Conservation (phyloP, 495 filamentous ascomycete genomes). For the Penicillium daleae region DNA sequence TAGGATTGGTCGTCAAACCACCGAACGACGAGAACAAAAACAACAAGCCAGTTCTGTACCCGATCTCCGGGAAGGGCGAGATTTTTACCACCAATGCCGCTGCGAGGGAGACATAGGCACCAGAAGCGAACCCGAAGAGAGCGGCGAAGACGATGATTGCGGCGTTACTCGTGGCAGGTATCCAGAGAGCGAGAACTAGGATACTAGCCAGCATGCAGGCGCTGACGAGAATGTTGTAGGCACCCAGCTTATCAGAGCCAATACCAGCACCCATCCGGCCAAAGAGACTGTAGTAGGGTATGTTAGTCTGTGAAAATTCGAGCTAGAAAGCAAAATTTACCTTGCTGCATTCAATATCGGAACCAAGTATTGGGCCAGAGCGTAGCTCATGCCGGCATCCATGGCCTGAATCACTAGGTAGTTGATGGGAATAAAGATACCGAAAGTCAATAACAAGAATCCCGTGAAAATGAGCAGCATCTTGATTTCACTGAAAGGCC, state of each 20-base stretch:
- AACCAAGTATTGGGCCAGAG: slow-evolving; percentile 64
- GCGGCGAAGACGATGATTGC: slow-evolving; percentile 62
- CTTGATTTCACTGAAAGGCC: slow-evolving; percentile 57
- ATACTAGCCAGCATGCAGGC: slow-evolving; percentile 31
- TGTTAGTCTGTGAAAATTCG: neutral
- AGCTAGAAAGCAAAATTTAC: slow-evolving; percentile 30
- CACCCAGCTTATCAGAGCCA: slow-evolving; percentile 31
- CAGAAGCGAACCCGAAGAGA: slow-evolving; percentile 69
- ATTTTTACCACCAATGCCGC: slow-evolving; percentile 34
- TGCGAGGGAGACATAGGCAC: slow-evolving; percentile 62
- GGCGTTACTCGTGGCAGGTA: slow-evolving; percentile 56
- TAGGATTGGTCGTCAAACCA: slow-evolving; percentile 63
- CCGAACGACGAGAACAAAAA: slow-evolving; percentile 27
- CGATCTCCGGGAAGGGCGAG: slow-evolving; percentile 31
- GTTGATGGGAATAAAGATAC: slow-evolving; percentile 71
- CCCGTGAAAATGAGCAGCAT: slow-evolving; percentile 54
- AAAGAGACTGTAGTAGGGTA: slow-evolving; percentile 17
- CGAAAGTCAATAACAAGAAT: slow-evolving; percentile 65
- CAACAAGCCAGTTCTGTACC: slow-evolving; percentile 29
- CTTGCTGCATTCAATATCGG: slow-evolving; percentile 69
- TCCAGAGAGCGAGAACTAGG: slow-evolving; percentile 59
- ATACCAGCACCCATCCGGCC: slow-evolving; percentile 31
- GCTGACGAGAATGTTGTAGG: slow-evolving; percentile 32
- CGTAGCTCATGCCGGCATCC: slow-evolving; percentile 55
- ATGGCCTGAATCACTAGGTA: slow-evolving; percentile 62